Percentiles rank a stretch among this genome's conserved stretches.
phyloP scores from a whole-genome alignment of 257 asterid genomes.

The Penstemon newberryi region DNA sequence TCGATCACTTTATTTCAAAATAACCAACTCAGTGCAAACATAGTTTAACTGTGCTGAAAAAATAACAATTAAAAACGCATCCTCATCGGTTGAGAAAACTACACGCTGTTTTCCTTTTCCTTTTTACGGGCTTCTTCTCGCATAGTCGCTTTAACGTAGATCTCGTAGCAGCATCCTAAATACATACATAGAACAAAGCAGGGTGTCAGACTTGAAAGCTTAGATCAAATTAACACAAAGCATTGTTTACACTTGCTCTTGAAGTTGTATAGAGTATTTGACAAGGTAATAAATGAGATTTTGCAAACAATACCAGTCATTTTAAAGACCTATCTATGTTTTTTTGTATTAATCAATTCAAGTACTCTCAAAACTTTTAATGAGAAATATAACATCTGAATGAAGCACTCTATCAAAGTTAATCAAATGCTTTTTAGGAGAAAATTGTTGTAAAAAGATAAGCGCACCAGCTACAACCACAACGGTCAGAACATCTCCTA shows the following conservation, averaged over 20 bases:
- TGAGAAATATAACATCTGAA: background rate
- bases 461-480: constrained; percentile 73
- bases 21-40: constrained; percentile 15
- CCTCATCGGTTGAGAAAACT: too few species aligned
- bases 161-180: constrained; percentile 66
- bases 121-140: constrained; percentile 48
- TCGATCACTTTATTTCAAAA: constrained; percentile 23
- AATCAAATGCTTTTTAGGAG: constrained; percentile 4
- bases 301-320: too few species aligned
- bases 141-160: constrained; percentile 49
- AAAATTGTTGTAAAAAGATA: constrained; percentile 12
- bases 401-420: background rate
- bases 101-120: constrained; percentile 7
- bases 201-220: background rate
- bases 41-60: background rate
- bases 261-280: too few species aligned
- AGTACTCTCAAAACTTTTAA: background rate
- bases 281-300: too few species aligned
- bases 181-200: constrained; percentile 10
- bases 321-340: too few species aligned
- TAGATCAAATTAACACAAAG: background rate
- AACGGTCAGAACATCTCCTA: constrained; percentile 70
- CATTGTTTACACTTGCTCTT: background rate
- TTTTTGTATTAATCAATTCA: too few species aligned
- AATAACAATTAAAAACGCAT: background rate